Evolutionary conservation across 2,329 filamentous ascomycete species (phyloP).

Genomic region (Periconia digitata): DNA sequence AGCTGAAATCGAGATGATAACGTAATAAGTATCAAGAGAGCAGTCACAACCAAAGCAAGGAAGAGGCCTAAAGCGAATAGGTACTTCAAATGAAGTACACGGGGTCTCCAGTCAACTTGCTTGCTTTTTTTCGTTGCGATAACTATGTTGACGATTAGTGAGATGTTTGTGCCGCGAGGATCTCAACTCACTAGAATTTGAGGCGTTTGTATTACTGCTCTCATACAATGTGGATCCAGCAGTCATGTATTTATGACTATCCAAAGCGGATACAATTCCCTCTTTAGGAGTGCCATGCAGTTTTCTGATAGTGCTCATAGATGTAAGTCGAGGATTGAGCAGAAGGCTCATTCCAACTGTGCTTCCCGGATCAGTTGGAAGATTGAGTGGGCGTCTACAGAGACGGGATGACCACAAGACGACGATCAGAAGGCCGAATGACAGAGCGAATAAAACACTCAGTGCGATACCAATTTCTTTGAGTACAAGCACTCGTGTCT

Average conservation of each 20-base stretch:
- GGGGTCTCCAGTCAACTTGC: constrained; percentile 14
- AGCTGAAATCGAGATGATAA: constrained; percentile 14
- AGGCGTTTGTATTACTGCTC: not conserved
- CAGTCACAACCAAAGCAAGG: constrained; percentile 8
- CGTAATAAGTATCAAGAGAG: constrained; percentile 11
- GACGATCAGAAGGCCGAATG: constrained; percentile 9
- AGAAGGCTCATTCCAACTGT: constrained; percentile 15
- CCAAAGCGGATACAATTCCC: constrained; percentile 4
- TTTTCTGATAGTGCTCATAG: constrained; percentile 6
- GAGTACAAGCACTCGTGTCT: constrained; percentile 18
- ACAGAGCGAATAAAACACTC: constrained; percentile 15
- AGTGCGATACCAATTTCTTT: constrained; percentile 16
- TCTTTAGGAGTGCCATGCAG: constrained; percentile 10
- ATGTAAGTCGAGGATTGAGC: constrained; percentile 1
- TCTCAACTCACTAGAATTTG: constrained; percentile 1
- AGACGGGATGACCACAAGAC: constrained; percentile 15
- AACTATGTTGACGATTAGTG: constrained; percentile 1
- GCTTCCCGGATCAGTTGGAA: constrained; percentile 18
- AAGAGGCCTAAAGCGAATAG: constrained; percentile 10
- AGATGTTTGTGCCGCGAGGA: not conserved
- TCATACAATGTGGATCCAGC: constrained; percentile 2
- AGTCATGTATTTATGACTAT: constrained; percentile 13
- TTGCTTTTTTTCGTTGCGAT: constrained; percentile 1
- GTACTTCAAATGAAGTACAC: constrained; percentile 10
- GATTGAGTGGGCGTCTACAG: constrained; percentile 13